These are phyloP conservation scores for Saposhnikovia divaricata DNA, from an alignment of 129 eudicot genomes.

Conservation along the genomic window DNA sequence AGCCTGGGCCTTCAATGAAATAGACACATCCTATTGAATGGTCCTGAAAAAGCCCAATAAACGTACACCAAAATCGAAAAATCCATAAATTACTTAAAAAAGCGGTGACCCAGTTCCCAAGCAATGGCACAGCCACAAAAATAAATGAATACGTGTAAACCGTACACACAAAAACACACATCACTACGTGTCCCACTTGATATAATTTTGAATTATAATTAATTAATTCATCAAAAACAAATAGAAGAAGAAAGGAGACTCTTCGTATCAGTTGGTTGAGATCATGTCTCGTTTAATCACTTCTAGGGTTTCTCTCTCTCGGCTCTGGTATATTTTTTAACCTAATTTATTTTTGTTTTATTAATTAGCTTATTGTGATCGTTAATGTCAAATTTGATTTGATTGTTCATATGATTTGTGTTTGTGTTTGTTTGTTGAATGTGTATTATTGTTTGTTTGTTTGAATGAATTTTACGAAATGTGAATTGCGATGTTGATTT, in stretches of 20 bases:
- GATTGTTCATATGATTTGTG: background rate
- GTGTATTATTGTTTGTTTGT: background rate
- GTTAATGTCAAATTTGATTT: background rate
- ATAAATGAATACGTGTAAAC: background rate
- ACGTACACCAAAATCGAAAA: too few species aligned
- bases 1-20: too few species aligned
- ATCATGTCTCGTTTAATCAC: conserved; percentile 2
- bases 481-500: background rate
- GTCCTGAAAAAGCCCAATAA: too few species aligned
- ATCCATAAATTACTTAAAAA: background rate
- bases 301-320: background rate
- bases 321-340: background rate
- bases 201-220: background rate
- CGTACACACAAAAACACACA: background rate
- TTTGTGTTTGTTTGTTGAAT: background rate
- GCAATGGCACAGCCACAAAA: background rate
- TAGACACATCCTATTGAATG: too few species aligned
- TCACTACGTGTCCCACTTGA: background rate
- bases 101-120: background rate
- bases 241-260: background rate
- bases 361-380: background rate
- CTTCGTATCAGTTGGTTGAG: background rate
- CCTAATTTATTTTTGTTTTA: background rate
- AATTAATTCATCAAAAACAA: background rate
- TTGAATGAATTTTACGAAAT: background rate